Conservation (phyloP, 1,284 basidiomycete genomes). For the Cryptococcus sp. region DNA sequence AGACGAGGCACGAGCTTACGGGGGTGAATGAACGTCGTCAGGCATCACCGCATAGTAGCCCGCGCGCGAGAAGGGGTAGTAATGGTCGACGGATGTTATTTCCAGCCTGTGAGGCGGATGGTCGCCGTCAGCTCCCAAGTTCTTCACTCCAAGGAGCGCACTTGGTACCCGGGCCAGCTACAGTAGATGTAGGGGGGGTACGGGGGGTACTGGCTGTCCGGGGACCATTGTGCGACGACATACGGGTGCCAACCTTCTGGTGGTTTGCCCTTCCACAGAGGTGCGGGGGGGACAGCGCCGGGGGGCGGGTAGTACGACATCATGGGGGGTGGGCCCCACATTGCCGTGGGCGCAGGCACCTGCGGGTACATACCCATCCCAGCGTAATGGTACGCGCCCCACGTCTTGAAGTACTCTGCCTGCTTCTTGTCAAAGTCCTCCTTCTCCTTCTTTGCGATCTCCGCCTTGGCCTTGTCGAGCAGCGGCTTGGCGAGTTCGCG, state of each 20-base stretch:
- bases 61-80: too few species aligned
- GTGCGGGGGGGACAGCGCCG: conserved; percentile 20
- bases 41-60: too few species aligned
- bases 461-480: conserved; percentile 24
- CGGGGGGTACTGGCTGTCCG: conserved; percentile 11
- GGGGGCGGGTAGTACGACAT: conserved; percentile 17
- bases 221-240: conserved; percentile 18
- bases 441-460: conserved; percentile 18
- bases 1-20: too few species aligned
- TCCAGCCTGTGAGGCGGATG: too few species aligned
- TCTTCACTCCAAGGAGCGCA: conserved; percentile 2
- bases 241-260: conserved; percentile 37
- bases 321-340: conserved; percentile 25
- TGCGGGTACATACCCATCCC: conserved; percentile 32
- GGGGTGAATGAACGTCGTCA: too few species aligned
- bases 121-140: neutral
- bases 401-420: conserved; percentile 14
- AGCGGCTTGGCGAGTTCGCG: conserved; percentile 34
- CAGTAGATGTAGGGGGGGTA: conserved; percentile 5
- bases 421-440: conserved; percentile 34
- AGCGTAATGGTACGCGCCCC: conserved; percentile 19
- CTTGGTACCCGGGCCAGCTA: conserved; percentile 13
- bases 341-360: conserved; percentile 20
- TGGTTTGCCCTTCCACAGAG: conserved; percentile 26
- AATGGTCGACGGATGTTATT: too few species aligned